A percentile compares a stretch with the other conserved stretches of the same genome.
phyloP scores from a whole-genome alignment of 441 rosid genomes.

The Syzygium syzygioides region DNA sequence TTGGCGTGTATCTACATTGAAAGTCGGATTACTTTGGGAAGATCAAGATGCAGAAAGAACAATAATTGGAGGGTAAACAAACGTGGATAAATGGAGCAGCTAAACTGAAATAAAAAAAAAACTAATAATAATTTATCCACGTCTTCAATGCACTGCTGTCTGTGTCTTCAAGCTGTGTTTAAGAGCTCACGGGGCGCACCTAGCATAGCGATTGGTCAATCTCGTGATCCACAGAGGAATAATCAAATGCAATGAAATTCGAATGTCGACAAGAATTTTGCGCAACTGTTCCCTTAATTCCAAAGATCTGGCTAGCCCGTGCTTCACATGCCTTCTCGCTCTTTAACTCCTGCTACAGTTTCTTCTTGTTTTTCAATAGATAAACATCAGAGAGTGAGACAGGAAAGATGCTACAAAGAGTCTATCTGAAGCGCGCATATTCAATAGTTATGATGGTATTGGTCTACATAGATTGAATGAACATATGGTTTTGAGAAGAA shows the following conservation, averaged over 20 bases:
- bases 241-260: background rate
- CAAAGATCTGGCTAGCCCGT: background rate
- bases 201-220: background rate
- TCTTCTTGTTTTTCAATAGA: background rate
- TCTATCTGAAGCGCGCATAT: background rate
- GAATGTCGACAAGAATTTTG: background rate
- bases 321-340: background rate
- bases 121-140: background rate
- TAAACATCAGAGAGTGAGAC: background rate
- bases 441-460: background rate
- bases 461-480: background rate
- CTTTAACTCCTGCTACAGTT: background rate
- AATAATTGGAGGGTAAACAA: background rate
- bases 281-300: background rate
- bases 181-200: background rate
- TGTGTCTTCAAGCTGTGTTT: background rate
- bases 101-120: background rate
- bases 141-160: background rate
- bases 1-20: background rate
- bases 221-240: background rate
- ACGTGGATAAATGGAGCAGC: background rate
- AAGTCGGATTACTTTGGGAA: background rate
- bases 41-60: background rate
- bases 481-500: accelerated
- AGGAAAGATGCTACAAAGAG: background rate